A percentile compares a stretch with the other conserved stretches of the same genome.
phyloP scores from a whole-genome alignment of 306 rosid species.

The Rubus idaeus region DNA sequence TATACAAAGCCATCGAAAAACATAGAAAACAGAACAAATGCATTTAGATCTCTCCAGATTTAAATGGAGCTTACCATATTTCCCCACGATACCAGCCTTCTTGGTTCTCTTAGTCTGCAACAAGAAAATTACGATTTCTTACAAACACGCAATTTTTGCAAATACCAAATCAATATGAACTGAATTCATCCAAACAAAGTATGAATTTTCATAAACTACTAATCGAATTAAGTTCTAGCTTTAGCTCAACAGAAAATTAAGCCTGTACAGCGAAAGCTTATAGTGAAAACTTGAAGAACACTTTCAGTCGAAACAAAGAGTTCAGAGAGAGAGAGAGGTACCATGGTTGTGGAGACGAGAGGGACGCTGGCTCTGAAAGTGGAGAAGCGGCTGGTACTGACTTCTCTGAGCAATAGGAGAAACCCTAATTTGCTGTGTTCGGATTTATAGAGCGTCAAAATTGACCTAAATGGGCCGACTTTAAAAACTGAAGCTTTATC shows the following conservation, averaged over 20 bases:
- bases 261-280: neutral
- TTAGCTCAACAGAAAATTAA: neutral
- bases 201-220: neutral
- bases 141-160: neutral
- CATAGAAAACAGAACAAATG: neutral
- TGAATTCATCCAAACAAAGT: neutral
- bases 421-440: neutral
- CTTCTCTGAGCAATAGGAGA: neutral
- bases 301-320: neutral
- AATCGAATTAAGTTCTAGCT: neutral
- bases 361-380: conserved; percentile 11
- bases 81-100: conserved; percentile 93
- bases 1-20: neutral
- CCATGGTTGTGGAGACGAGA: conserved; percentile 6
- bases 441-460: neutral
- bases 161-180: neutral
- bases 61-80: conserved; percentile 50
- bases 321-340: neutral
- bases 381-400: conserved; percentile 5
- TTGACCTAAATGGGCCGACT: neutral
- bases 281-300: neutral
- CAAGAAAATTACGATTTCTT: conserved; percentile 3
- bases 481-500: too few species aligned
- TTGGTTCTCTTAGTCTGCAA: conserved; percentile 91
- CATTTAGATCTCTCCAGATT: neutral